Evolutionary conservation across 176 grass and related monocot species (phyloP).

Genomic region (Oryza officinalis): DNA sequence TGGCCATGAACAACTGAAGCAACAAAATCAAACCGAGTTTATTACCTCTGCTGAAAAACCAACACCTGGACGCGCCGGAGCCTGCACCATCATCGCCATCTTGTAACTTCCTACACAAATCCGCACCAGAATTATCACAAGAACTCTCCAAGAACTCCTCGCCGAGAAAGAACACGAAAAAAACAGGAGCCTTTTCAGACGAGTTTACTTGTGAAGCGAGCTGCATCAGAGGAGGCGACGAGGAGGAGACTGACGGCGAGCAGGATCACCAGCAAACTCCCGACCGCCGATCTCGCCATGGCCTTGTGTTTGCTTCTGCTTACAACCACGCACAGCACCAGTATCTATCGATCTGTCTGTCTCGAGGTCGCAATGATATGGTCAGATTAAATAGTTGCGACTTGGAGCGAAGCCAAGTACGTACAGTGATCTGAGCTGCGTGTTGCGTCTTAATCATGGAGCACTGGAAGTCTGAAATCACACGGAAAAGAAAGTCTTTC

Average conservation of each 20-base stretch:
- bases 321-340: neutral
- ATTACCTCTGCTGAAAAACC: conserved; percentile 39
- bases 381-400: conserved; percentile 40
- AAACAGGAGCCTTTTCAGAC: neutral
- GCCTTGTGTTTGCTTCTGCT: neutral
- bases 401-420: neutral
- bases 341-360: neutral
- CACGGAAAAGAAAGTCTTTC: conserved; percentile 10
- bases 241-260: conserved; percentile 39
- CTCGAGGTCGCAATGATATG: neutral
- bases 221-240: conserved; percentile 10
- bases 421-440: neutral
- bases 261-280: conserved; percentile 27
- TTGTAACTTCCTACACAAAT: conserved; percentile 32
- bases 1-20: neutral
- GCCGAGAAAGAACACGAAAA: neutral
- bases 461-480: neutral
- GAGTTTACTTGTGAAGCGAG: conserved; percentile 39
- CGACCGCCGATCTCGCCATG: conserved; percentile 26
- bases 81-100: conserved; percentile 1
- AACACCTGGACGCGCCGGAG: neutral
- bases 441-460: conserved; percentile 48
- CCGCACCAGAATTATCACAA: neutral
- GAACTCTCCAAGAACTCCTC: neutral
- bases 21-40: neutral